Percentiles rank a stretch among this genome's conserved stretches.
Evolutionary conservation across 768 basidiomycete genomes (phyloP).

Genomic region (Rhodotorula diobovata): DNA sequence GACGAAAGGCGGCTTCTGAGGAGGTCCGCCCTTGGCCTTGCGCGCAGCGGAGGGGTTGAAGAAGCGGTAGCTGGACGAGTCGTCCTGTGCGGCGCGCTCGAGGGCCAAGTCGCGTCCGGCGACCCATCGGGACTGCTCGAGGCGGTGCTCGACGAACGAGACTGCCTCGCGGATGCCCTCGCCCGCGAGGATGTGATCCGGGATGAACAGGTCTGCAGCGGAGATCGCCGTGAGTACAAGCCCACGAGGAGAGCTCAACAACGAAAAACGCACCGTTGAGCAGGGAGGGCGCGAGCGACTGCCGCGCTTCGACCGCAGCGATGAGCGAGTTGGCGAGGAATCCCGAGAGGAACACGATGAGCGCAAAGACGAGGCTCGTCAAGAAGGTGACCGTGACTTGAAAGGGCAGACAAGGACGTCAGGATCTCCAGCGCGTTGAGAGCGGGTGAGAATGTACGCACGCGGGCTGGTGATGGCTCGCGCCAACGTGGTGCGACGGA

Average conservation of each 20-base stretch:
- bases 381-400: constrained; percentile 22
- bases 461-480: constrained; percentile 8
- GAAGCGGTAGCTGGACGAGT: neutral
- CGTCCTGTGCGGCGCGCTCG: neutral
- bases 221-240: neutral
- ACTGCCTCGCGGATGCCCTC: constrained; percentile 35
- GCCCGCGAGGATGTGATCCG: constrained; percentile 31
- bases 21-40: neutral
- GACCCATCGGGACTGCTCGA: constrained; percentile 7
- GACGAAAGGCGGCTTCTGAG: neutral
- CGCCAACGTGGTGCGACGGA: constrained; percentile 6
- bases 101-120: neutral
- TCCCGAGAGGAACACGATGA: constrained; percentile 23
- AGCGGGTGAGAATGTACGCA: neutral
- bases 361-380: constrained; percentile 4
- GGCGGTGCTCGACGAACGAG: constrained; percentile 20
- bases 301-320: constrained; percentile 13
- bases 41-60: neutral
- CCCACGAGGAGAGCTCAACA: neutral
- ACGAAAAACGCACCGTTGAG: constrained; percentile 8
- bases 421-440: too few relatives aligned
- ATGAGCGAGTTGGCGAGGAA: constrained; percentile 35
- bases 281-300: neutral
- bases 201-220: constrained; percentile 23
- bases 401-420: too few relatives aligned